Base-by-base conservation (phyloP, 1,284 basidiomycete species). In the Cryptococcus wingfieldii region DNA sequence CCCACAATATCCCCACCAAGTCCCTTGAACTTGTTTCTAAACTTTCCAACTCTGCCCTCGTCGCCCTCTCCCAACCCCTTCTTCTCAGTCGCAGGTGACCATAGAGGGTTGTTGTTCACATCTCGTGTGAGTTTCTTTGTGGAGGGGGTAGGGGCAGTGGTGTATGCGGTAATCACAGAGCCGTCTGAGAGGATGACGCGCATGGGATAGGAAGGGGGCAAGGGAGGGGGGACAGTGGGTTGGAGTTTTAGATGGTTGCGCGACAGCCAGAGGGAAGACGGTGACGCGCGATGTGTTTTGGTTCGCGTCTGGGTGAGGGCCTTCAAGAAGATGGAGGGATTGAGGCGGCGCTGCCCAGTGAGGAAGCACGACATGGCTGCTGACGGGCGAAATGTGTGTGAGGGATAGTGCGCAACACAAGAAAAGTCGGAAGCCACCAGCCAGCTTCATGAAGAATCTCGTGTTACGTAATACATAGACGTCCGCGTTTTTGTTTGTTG, bases 151-250 rank as follows among this genome's bases (percentile, higher is more conserved):
- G 90, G 90, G 0, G 89, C 89, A 0, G 90, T 92, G 9, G 87
- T 89, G 81, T 86, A 88, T 64, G 91, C 87, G 2, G 83, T 84
- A 73, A 89, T 90, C 1, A 87, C 88, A 18, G 87, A 87, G n/a
- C 90, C 90, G 75, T 93, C 90, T 0, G 89, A 84, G 62, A 88
- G 84, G 55, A 88, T 82, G 59, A 93, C 86, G 56, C 81, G 83
- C 74, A 92, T 90, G 6, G 89, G 86, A 72, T 87, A 93, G 60
- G 87, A 85, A 18, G 89, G 87, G 0, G 90, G 86, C 62, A 90
- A 77, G 3, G 90, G 90, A 59, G 86, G 85, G 4, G 90, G 90
- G 1, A 92, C 80, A 7, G 79, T 75, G 12, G 83, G 82, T 41
- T 80, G 39, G 38, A 59, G 51, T 23, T 55, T 53, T 5, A 76